Conservation (phyloP, 768 basidiomycete species). For the Trametes meyenii region DNA sequence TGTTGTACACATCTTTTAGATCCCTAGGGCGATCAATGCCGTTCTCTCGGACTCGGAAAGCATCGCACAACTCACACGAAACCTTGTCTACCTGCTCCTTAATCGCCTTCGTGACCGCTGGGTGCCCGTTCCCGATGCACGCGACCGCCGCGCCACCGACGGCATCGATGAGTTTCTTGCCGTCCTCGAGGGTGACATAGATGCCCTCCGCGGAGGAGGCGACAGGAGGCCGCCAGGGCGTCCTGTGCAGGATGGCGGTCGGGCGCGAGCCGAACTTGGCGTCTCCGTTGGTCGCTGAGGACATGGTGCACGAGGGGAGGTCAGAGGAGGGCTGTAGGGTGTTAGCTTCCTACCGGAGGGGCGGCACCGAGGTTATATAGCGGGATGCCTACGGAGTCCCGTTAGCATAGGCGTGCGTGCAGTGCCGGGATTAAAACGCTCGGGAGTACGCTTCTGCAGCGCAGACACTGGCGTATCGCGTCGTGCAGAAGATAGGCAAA, state of each 20-base stretch:
- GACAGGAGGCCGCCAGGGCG: conserved; percentile 73
- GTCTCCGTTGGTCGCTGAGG: conserved; percentile 9
- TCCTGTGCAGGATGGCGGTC: conserved; percentile 45
- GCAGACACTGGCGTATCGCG: background rate
- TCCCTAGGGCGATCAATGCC: background rate
- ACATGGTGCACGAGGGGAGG: conserved; percentile 3
- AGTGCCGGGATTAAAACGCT: background rate
- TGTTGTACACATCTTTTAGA: conserved; percentile 76
- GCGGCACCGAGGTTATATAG: background rate
- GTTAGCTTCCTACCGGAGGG: background rate
- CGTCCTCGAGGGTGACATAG: conserved; percentile 73
- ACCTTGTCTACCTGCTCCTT: conserved; percentile 81
- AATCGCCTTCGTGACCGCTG: conserved; percentile 69
- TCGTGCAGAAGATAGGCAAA: background rate
- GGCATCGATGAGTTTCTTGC: conserved; percentile 70
- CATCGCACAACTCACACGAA: conserved; percentile 54
- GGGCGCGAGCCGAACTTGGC: conserved; percentile 18
- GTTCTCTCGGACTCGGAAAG: background rate
- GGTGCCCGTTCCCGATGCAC: conserved; percentile 76
- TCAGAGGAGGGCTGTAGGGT: background rate
- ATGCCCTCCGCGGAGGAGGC: conserved; percentile 68
- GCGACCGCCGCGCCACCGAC: conserved; percentile 87
- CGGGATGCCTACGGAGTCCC: conserved; percentile 12
- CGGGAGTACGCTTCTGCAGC: background rate
- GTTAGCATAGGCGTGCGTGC: conserved; percentile 4